Evolutionary conservation across 192 early-diverging fungal species (phyloP).

Genomic region (Dispira parvispora): DNA sequence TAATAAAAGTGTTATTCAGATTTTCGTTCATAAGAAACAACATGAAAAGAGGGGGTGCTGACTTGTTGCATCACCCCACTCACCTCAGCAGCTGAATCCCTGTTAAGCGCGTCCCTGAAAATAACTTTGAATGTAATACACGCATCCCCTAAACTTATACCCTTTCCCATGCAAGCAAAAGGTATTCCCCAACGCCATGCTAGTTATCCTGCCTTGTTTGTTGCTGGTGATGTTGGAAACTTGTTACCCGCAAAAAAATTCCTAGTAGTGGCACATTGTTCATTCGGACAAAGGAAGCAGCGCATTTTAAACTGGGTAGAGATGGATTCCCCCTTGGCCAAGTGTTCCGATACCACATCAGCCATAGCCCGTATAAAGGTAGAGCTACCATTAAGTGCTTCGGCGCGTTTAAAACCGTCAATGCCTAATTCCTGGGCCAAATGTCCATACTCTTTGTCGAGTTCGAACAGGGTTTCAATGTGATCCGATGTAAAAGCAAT

Average conservation of each 20-base stretch:
- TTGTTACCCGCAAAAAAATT: conserved; percentile 37
- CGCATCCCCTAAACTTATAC: not conserved
- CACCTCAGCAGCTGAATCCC: not conserved
- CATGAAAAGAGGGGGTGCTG: too few species aligned
- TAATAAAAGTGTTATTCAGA: too few species aligned
- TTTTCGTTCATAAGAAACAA: too few species aligned
- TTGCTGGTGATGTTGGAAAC: not conserved
- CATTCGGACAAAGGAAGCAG: conserved; percentile 57
- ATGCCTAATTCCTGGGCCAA: conserved; percentile 71
- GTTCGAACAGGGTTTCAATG: conserved; percentile 92
- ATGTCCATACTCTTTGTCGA: conserved; percentile 85
- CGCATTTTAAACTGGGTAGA: conserved; percentile 43
- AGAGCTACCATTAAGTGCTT: conserved; percentile 84
- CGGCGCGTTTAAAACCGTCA: conserved; percentile 66
- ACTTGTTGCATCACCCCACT: not conserved
- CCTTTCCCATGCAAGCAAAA: not conserved
- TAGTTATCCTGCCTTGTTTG: not conserved
- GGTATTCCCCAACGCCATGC: not conserved
- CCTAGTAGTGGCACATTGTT: conserved; percentile 42
- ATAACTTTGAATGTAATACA: not conserved
- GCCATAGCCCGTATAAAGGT: conserved; percentile 83
- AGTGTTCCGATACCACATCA: conserved; percentile 65
- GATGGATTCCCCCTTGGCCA: conserved; percentile 27
- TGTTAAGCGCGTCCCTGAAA: not conserved
- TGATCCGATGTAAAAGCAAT: conserved; percentile 96